Conservation (phyloP, 768 basidiomycete species). For the Termitomyces sp. region DNA sequence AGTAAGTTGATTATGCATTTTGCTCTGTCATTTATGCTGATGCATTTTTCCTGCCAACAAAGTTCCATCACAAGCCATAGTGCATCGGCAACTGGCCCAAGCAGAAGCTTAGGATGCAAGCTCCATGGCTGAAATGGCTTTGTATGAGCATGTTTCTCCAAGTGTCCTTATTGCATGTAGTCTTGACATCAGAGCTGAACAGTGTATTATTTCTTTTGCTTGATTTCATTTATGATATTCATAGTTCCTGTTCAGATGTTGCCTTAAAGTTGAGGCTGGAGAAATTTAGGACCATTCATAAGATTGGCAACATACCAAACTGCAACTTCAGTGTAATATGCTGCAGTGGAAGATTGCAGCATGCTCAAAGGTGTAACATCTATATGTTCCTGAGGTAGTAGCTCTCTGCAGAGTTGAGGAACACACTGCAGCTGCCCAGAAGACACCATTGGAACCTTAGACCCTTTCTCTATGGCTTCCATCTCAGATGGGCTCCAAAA, state of each 20-base stretch:
- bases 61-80: not conserved
- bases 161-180: not conserved
- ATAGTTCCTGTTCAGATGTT: not conserved
- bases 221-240: not conserved
- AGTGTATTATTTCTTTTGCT: not conserved
- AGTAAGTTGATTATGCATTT: conserved; percentile 4
- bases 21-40: not conserved
- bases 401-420: not conserved
- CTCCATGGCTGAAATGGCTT: not conserved
- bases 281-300: conserved; percentile 4
- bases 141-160: conserved; percentile 9
- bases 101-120: conserved; percentile 7
- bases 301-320: conserved; percentile 7
- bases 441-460: not conserved
- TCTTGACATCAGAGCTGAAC: not conserved
- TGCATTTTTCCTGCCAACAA: no score
- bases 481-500: not conserved
- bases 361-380: not conserved
- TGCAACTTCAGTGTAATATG: not conserved
- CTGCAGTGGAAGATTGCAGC: not conserved
- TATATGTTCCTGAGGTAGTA: not conserved
- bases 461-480: not conserved
- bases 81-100: not conserved
- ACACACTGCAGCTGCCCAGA: not conserved
- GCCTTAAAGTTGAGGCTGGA: not conserved